Percentiles rank a stretch among this genome's conserved stretches.
phyloP scores from a whole-genome alignment of 148 eudicot genomes.

The Amaranthus palmeri region DNA sequence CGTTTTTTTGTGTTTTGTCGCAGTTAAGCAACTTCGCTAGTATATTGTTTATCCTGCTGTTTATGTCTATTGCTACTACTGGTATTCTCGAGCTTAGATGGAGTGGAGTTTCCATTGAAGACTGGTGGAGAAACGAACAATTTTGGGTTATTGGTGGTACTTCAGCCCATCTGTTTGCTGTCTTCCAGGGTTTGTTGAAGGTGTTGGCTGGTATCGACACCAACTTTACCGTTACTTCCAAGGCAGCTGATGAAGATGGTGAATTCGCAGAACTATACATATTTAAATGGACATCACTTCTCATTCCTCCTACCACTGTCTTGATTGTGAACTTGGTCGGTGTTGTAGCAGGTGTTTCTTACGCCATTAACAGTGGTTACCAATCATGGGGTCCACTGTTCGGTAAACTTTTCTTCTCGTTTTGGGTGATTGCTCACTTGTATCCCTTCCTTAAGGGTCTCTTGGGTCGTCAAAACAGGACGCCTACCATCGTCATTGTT shows the following conservation, averaged over 20 bases:
- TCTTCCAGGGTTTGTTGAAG: conserved; percentile 79
- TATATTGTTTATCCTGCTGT: conserved; percentile 68
- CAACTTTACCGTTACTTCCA: conserved; percentile 81
- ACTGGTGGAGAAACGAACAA: conserved; percentile 94
- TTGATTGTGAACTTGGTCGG: conserved; percentile 70
- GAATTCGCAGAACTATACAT: conserved; percentile 71
- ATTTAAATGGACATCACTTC: conserved; percentile 77
- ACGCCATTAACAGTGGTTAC: conserved; percentile 69
- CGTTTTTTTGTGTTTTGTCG: conserved; percentile 5
- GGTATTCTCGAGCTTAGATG: conserved; percentile 72
- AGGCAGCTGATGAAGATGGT: conserved; percentile 77
- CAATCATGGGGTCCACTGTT: conserved; percentile 90
- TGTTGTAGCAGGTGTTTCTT: conserved; percentile 75
- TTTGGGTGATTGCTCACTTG: conserved; percentile 80
- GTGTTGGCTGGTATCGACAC: conserved; percentile 81
- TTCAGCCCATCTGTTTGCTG: conserved; percentile 80
- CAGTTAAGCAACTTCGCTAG: conserved; percentile 85
- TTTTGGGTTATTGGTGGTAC: conserved; percentile 94
- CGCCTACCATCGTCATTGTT: conserved; percentile 80
- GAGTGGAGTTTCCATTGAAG: conserved; percentile 77
- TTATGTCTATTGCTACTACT: conserved; percentile 62
- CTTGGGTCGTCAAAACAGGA: conserved; percentile 69
- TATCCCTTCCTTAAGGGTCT: conserved; percentile 90
- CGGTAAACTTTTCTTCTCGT: conserved; percentile 71
- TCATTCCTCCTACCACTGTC: conserved; percentile 79